Percentiles rank a stretch among this genome's conserved stretches.
These are phyloP conservation scores for Citrullus colocynthis DNA, from an alignment of 306 rosid genomes.

Conservation along the genomic window DNA sequence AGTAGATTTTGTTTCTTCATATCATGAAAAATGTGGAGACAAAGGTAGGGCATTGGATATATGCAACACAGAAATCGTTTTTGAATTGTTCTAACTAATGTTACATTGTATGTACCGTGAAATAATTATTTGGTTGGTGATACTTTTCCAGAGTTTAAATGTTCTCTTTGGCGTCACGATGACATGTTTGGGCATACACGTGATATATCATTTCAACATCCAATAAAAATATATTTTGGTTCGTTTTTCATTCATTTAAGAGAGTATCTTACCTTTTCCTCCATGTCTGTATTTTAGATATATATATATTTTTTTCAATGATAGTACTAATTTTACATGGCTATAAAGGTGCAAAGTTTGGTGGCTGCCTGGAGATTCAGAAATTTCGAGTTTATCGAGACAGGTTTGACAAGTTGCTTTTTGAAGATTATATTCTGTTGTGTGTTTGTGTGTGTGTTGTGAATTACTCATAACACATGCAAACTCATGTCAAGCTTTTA, in stretches of 20 bases:
- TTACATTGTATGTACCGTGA: neutral
- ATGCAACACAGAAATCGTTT: neutral
- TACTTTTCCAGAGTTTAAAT: constrained; percentile 46
- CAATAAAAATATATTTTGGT: constrained; percentile 92
- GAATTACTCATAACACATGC: too few species aligned
- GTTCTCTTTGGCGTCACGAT: constrained; percentile 56
- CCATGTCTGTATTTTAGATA: neutral
- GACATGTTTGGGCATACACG: constrained; percentile 69
- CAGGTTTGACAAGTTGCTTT: constrained; percentile 36
- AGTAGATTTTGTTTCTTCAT: constrained; percentile 40
- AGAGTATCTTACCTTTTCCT: constrained; percentile 5
- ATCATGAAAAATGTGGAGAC: constrained; percentile 72
- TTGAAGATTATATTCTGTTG: neutral
- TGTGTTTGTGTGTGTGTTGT: too few species aligned
- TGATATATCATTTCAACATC: constrained; percentile 78
- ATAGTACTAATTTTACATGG: constrained; percentile 5
- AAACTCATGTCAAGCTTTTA: neutral
- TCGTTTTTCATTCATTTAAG: constrained; percentile 8
- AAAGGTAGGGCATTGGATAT: constrained; percentile 47
- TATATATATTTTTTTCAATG: neutral
- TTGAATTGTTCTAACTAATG: neutral
- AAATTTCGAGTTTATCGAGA: constrained; percentile 52
- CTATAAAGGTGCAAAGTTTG: constrained; percentile 65
- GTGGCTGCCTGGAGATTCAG: constrained; percentile 79
- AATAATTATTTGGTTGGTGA: neutral